These are phyloP conservation scores for Xylariaceae sp. DNA, from an alignment of 2,329 filamentous ascomycete genomes.

Conservation along the genomic window DNA sequence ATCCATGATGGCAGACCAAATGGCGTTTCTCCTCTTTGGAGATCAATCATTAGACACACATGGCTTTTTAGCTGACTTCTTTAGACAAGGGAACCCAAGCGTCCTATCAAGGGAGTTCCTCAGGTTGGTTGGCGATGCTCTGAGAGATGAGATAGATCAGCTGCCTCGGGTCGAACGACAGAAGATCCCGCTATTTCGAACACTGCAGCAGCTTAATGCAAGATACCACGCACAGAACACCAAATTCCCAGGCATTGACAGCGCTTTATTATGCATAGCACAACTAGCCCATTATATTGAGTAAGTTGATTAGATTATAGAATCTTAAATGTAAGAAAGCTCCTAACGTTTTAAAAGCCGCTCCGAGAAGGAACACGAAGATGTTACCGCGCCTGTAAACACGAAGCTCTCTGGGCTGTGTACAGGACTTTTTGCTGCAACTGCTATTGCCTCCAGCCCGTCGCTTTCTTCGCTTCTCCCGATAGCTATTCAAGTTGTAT, in stretches of 20 bases:
- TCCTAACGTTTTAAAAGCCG: slow-evolving; percentile 49
- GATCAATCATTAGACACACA: slow-evolving; percentile 74
- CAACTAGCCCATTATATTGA: slow-evolving; percentile 74
- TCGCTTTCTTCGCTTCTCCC: slow-evolving; percentile 66
- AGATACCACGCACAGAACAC: slow-evolving; percentile 62
- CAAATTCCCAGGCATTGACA: slow-evolving; percentile 68
- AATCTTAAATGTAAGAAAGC: not conserved
- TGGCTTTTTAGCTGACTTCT: slow-evolving; percentile 63
- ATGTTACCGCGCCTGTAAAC: slow-evolving; percentile 56
- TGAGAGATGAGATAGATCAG: slow-evolving; percentile 64
- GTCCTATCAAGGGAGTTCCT: slow-evolving; percentile 67
- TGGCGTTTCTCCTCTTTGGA: slow-evolving; percentile 69
- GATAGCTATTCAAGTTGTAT: slow-evolving; percentile 66
- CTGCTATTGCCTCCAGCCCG: slow-evolving; percentile 67
- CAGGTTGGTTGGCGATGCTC: slow-evolving; percentile 60
- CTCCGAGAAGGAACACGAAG: slow-evolving; percentile 59
- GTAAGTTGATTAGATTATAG: slow-evolving; percentile 50
- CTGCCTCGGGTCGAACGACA: slow-evolving; percentile 63
- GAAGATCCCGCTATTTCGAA: slow-evolving; percentile 66
- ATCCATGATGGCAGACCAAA: slow-evolving; percentile 52
- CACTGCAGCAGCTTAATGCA: slow-evolving; percentile 68
- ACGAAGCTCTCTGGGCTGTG: slow-evolving; percentile 68
- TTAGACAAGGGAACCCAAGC: slow-evolving; percentile 51
- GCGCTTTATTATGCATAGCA: slow-evolving; percentile 66
- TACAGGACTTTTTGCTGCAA: slow-evolving; percentile 73